Conservation (phyloP, 108 stramenopile genomes). For the Fistulifera solaris region DNA sequence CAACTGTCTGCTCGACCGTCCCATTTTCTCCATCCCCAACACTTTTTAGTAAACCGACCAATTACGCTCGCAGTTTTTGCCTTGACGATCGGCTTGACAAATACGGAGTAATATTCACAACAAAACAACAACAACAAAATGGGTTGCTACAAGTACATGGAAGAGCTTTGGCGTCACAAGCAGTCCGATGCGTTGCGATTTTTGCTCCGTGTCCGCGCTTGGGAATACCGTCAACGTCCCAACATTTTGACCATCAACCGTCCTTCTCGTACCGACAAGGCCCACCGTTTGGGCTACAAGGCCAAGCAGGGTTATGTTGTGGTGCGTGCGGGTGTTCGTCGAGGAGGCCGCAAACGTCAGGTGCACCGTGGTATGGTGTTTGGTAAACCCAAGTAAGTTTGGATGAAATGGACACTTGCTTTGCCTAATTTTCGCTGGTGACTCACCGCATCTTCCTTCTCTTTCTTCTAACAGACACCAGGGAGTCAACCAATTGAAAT, state of each 20-base stretch:
- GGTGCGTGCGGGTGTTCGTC: constrained; percentile 97
- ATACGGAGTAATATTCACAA: no score
- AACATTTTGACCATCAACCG: constrained; percentile 85
- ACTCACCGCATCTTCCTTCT: background rate
- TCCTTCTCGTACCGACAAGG: constrained; percentile 99
- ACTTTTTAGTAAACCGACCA: no score
- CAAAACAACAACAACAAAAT: constrained; percentile 36
- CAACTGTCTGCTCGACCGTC: no score
- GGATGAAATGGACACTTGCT: background rate
- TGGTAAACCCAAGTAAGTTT: constrained; percentile 95
- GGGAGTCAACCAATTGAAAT: constrained; percentile 99
- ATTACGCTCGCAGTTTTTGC: no score
- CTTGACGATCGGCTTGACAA: no score
- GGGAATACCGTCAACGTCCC: constrained; percentile 99
- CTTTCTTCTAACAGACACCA: constrained; percentile 46
- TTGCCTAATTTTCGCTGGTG: background rate
- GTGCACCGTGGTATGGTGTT: constrained; percentile 99
- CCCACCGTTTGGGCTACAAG: constrained; percentile 99
- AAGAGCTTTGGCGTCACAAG: constrained; percentile 99
- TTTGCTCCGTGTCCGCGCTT: constrained; percentile 99
- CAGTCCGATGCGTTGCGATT: constrained; percentile 99
- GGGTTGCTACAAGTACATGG: constrained; percentile 99
- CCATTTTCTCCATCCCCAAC: no score
- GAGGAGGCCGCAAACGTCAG: constrained; percentile 99
- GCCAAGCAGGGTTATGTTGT: constrained; percentile 99